A percentile compares a stretch with the other conserved stretches of the same genome.
Evolutionary conservation across 1,284 basidiomycete genomes (phyloP).

Genomic region (Mixia osmundae): DNA sequence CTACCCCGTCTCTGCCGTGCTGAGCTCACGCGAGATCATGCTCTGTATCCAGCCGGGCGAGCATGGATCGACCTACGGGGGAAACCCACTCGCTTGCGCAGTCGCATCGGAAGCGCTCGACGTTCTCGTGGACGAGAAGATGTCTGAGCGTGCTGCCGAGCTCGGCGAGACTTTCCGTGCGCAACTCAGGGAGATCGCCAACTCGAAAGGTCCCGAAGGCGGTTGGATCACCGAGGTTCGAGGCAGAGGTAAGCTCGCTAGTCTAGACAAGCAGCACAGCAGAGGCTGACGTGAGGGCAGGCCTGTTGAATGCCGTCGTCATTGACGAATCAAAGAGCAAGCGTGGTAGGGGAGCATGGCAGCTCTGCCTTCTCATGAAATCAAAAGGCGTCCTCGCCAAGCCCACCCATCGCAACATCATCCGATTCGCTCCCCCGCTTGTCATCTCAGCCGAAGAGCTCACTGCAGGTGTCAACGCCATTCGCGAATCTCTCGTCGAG

Average conservation of each 20-base stretch:
- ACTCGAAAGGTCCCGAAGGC: conserved; percentile 9
- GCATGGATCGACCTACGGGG: conserved; percentile 39
- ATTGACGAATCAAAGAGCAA: conserved; percentile 70
- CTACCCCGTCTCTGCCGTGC: conserved; percentile 86
- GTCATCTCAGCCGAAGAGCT: conserved; percentile 75
- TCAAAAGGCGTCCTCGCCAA: conserved; percentile 74
- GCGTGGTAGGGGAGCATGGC: conserved; percentile 71
- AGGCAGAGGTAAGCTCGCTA: conserved; percentile 11
- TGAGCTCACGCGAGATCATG: conserved; percentile 77
- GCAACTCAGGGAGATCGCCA: conserved; percentile 29
- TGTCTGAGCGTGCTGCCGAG: conserved; percentile 48
- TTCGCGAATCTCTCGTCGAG: conserved; percentile 51
- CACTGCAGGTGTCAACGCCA: conserved; percentile 45
- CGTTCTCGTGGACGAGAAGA: conserved; percentile 64
- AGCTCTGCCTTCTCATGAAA: conserved; percentile 82
- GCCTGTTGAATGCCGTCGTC: conserved; percentile 79
- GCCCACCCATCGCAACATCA: conserved; percentile 85
- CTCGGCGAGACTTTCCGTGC: conserved; percentile 64
- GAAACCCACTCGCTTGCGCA: conserved; percentile 85
- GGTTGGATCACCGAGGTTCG: conserved; percentile 16
- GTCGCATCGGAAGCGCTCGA: conserved; percentile 75
- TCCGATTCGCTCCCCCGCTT: conserved; percentile 84
- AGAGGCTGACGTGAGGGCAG: conserved; percentile 52
- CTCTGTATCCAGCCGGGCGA: conserved; percentile 88
- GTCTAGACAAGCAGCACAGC: conserved; percentile 43